These are phyloP conservation scores for Fraxinus americana DNA, from an alignment of 257 asterid species.

Conservation along the genomic window DNA sequence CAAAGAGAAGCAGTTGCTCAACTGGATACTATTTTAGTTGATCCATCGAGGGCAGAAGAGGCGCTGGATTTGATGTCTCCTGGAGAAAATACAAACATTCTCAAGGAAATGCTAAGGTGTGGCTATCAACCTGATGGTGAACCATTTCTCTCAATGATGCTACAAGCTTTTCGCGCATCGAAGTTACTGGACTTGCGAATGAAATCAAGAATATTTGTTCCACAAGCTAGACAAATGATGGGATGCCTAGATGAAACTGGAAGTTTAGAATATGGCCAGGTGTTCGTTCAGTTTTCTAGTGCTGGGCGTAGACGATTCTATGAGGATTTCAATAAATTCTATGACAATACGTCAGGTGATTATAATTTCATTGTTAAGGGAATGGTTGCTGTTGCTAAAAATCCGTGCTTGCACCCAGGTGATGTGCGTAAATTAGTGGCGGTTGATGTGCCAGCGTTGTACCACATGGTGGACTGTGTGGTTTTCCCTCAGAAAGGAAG, in stretches of 20 bases:
- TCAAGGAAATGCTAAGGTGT: slow-evolving; percentile 82
- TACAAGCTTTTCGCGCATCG: slow-evolving; percentile 68
- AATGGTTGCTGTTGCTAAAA: slow-evolving; percentile 77
- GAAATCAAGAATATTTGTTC: slow-evolving; percentile 67
- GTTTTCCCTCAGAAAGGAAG: slow-evolving; percentile 78
- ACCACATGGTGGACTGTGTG: slow-evolving; percentile 91
- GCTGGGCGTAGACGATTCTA: slow-evolving; percentile 36
- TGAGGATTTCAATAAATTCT: slow-evolving; percentile 26
- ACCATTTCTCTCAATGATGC: slow-evolving; percentile 91
- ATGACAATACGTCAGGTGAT: slow-evolving; percentile 26
- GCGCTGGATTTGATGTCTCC: slow-evolving; percentile 84
- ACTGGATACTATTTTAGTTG: slow-evolving; percentile 62
- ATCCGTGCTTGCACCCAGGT: slow-evolving; percentile 97
- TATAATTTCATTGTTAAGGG: slow-evolving; percentile 37
- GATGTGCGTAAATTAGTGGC: slow-evolving; percentile 81
- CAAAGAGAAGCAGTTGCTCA: slow-evolving; percentile 77
- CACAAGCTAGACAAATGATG: slow-evolving; percentile 77
- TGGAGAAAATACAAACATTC: slow-evolving; percentile 74
- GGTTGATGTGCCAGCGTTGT: slow-evolving; percentile 53
- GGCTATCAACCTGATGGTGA: slow-evolving; percentile 82
- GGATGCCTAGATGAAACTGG: slow-evolving; percentile 91
- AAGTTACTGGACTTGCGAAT: slow-evolving; percentile 70
- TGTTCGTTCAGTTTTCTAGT: slow-evolving; percentile 68
- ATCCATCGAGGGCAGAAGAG: slow-evolving; percentile 68
- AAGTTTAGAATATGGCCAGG: slow-evolving; percentile 78